phyloP scores from a whole-genome alignment of 2,329 filamentous ascomycete species.

The Penicillium sclerotiorum region DNA sequence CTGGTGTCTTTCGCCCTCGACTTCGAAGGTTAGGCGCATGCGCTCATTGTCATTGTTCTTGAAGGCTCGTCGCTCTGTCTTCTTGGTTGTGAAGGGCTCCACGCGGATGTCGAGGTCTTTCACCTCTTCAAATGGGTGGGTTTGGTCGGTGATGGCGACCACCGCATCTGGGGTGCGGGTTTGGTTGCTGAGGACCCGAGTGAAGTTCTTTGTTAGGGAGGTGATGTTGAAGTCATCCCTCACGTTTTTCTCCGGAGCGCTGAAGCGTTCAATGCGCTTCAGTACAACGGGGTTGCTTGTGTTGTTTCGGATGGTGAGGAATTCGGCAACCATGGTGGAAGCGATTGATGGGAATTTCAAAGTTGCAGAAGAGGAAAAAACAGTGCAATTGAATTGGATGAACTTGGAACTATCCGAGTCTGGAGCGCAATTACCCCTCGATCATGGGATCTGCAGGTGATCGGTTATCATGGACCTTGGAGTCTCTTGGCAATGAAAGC shows the following conservation, averaged over 20 bases:
- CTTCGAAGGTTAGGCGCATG: conserved; percentile 73
- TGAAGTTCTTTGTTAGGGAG: conserved; percentile 53
- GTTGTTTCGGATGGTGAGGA: conserved; percentile 78
- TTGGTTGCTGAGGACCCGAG: conserved; percentile 45
- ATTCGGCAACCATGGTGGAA: conserved; percentile 41
- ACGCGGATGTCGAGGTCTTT: conserved; percentile 66
- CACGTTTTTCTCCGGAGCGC: conserved; percentile 50
- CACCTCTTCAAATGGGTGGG: conserved; percentile 61
- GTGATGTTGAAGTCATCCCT: conserved; percentile 38
- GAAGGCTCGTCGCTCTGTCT: conserved; percentile 64
- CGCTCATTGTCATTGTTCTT: conserved; percentile 64
- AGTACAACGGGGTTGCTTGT: conserved; percentile 74
- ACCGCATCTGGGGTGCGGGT: conserved; percentile 49
- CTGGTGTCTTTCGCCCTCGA: conserved; percentile 65
- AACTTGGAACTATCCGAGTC: too few species aligned
- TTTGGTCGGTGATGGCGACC: conserved; percentile 51
- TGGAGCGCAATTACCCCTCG: conserved; percentile 25
- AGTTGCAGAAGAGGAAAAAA: too few species aligned
- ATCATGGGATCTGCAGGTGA: conserved; percentile 17
- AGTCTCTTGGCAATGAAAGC: conserved; percentile 17
- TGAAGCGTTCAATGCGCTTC: conserved; percentile 73
- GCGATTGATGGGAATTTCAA: neutral
- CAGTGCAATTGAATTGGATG: too few species aligned
- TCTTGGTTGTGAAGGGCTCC: conserved; percentile 67
- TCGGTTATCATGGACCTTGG: conserved; percentile 13